A percentile compares a stretch with the other conserved stretches of the same genome.
phyloP scores from a whole-genome alignment of 1,139 yeast species.

The Debaryomyces subglobosus region DNA sequence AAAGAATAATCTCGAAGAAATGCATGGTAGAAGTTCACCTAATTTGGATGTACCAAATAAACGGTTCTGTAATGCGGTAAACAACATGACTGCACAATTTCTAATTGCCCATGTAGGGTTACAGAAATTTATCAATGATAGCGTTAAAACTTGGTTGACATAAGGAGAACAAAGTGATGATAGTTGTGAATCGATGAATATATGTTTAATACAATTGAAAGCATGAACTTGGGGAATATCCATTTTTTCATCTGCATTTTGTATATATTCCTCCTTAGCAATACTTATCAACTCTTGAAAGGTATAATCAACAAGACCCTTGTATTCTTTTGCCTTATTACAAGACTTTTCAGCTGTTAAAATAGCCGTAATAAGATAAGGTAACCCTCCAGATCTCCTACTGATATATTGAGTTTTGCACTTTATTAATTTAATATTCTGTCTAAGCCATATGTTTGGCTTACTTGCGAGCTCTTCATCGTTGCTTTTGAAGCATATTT shows the following conservation, averaged over 20 bases:
- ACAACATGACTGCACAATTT: conserved; percentile 92
- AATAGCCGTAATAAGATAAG: conserved; percentile 74
- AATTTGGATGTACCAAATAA: conserved; percentile 66
- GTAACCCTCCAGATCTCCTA: conserved; percentile 91
- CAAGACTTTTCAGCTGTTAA: conserved; percentile 54
- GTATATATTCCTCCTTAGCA: conserved; percentile 52
- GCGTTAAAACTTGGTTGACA: conserved; percentile 58
- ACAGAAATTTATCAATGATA: conserved; percentile 65
- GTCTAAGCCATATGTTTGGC: conserved; percentile 58
- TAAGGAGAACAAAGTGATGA: conserved; percentile 54
- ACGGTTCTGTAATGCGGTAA: conserved; percentile 78
- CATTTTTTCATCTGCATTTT: conserved; percentile 53
- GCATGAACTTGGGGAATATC: conserved; percentile 95
- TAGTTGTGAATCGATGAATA: conserved; percentile 70
- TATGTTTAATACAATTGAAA: conserved; percentile 75
- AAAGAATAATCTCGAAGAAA: conserved; percentile 71
- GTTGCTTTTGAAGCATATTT: conserved; percentile 39
- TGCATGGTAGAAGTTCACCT: conserved; percentile 26
- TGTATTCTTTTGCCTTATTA: conserved; percentile 7
- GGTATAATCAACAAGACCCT: conserved; percentile 46
- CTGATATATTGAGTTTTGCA: conserved; percentile 70
- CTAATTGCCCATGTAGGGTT: conserved; percentile 81
- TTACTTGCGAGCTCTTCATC: conserved; percentile 30
- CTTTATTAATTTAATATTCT: conserved; percentile 55
- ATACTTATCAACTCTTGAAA: conserved; percentile 54